These are phyloP conservation scores for Rhizophora apiculata DNA, from an alignment of 345 rosid species.

Conservation along the genomic window DNA sequence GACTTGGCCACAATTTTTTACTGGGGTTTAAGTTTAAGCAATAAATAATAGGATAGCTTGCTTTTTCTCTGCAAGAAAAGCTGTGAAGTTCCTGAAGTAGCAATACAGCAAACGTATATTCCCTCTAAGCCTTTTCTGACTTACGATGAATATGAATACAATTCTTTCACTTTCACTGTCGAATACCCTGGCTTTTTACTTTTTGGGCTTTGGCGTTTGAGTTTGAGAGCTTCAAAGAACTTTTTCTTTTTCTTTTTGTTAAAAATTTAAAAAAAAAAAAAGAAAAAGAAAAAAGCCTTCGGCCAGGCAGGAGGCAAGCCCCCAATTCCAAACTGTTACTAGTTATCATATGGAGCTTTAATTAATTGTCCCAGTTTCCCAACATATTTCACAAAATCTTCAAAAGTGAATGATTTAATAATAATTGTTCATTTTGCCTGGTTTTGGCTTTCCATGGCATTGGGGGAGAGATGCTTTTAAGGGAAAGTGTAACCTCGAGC, in stretches of 20 bases:
- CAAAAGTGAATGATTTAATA: conserved; percentile 1
- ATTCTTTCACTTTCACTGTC: conserved; percentile 18
- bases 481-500: conserved; percentile 2
- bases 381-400: background rate
- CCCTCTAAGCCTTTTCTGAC: conserved; percentile 48
- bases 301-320: background rate
- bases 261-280: no score
- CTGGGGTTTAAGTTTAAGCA: background rate
- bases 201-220: background rate
- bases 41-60: background rate
- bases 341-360: background rate
- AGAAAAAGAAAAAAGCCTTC: no score
- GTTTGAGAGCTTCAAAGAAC: background rate
- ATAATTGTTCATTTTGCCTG: background rate
- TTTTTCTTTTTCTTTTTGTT: no score
- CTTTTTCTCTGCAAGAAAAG: conserved; percentile 32
- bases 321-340: conserved; percentile 21
- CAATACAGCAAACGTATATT: conserved; percentile 58
- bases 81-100: conserved; percentile 29
- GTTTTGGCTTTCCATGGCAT: conserved; percentile 4
- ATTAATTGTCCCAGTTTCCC: background rate
- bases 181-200: background rate
- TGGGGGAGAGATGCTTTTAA: conserved; percentile 10
- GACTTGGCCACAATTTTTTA: background rate
- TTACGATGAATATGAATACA: conserved; percentile 41